These are phyloP conservation scores for Cladophialophora exuberans DNA, from an alignment of 2,329 filamentous ascomycete genomes.

Conservation along the genomic window DNA sequence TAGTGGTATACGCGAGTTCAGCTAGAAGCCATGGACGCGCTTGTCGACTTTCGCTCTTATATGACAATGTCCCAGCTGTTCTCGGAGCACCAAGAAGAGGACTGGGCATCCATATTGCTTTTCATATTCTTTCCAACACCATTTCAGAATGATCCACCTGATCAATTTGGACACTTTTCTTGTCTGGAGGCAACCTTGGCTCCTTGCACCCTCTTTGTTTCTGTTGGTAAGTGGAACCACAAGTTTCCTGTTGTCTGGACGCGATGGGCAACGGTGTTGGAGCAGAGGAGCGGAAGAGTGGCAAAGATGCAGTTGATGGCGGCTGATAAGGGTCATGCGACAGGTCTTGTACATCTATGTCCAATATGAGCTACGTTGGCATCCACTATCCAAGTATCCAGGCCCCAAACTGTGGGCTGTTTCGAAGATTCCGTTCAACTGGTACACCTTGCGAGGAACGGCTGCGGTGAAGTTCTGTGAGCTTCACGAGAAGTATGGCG, in stretches of 20 bases:
- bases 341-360: neutral
- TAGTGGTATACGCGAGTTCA: neutral
- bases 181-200: no score
- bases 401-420: neutral
- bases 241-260: no score
- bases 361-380: neutral
- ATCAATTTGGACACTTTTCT: no score
- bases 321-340: neutral
- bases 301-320: neutral
- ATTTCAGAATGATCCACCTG: no score
- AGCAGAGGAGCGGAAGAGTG: neutral
- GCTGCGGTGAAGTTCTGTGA: neutral
- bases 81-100: neutral
- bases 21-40: neutral
- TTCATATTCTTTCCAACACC: no score
- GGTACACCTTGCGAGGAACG: neutral
- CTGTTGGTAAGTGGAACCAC: no score
- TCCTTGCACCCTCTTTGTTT: no score
- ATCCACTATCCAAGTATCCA: neutral
- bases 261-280: no score
- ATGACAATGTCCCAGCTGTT: neutral
- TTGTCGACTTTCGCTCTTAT: neutral
- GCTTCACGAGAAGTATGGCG: neutral
- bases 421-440: neutral
- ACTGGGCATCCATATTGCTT: no score